phyloP scores from a whole-genome alignment of 2,329 filamentous ascomycete species.

The Penicillium sp. region DNA sequence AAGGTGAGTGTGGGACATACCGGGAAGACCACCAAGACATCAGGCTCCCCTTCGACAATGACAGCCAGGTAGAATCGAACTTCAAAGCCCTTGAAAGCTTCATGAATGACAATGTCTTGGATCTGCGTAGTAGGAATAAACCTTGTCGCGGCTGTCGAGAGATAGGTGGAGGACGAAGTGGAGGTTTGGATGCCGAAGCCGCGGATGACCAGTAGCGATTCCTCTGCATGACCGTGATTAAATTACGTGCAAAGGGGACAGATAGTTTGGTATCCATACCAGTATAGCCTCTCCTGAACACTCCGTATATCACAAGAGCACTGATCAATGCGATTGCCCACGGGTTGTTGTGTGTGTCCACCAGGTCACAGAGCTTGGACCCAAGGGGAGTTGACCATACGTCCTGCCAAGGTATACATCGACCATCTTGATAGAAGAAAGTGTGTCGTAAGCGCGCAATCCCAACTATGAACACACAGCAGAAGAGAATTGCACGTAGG shows the following conservation, averaged over 20 bases:
- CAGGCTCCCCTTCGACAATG: slow-evolving; percentile 80
- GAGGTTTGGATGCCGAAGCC: slow-evolving; percentile 88
- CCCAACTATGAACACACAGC: slow-evolving; percentile 37
- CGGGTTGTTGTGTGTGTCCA: slow-evolving; percentile 41
- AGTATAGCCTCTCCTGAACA: slow-evolving; percentile 48
- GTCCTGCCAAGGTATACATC: slow-evolving; percentile 26
- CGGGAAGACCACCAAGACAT: slow-evolving; percentile 93
- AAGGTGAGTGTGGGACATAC: slow-evolving; percentile 37
- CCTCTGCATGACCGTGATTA: slow-evolving; percentile 52
- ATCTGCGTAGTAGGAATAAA: slow-evolving; percentile 91
- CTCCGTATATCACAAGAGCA: slow-evolving; percentile 40
- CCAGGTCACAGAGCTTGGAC: slow-evolving; percentile 30
- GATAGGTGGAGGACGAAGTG: slow-evolving; percentile 63
- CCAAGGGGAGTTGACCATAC: slow-evolving; percentile 35
- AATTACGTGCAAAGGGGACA: background rate
- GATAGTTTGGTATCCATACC: slow-evolving; percentile 32
- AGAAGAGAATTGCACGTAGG: slow-evolving; percentile 42
- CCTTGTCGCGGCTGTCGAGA: slow-evolving; percentile 57
- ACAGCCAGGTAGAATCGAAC: slow-evolving; percentile 85
- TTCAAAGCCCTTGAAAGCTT: slow-evolving; percentile 89
- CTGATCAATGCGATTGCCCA: slow-evolving; percentile 39
- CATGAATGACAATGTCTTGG: slow-evolving; percentile 88
- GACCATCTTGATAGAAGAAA: slow-evolving; percentile 25
- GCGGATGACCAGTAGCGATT: slow-evolving; percentile 81
- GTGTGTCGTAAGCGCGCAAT: slow-evolving; percentile 31